Conservation (phyloP, 768 basidiomycete species). For the Mycena belliarum region DNA sequence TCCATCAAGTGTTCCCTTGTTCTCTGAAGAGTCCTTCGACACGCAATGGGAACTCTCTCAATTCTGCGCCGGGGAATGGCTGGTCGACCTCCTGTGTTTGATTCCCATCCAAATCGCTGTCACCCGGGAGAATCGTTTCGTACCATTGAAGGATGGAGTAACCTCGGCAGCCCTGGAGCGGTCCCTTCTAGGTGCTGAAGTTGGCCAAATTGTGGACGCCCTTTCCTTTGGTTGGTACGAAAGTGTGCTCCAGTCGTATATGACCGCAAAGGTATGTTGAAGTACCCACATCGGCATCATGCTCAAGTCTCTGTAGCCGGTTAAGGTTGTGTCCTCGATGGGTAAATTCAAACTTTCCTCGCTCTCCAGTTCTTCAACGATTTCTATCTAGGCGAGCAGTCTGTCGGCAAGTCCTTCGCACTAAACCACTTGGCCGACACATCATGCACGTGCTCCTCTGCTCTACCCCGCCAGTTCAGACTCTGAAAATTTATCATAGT, state of each 20-base stretch:
- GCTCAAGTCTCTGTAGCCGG: too few relatives aligned
- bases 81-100: conserved; percentile 59
- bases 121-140: conserved; percentile 58
- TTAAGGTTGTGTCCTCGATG: conserved; percentile 69
- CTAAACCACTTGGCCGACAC: conserved; percentile 64
- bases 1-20: conserved; percentile 29
- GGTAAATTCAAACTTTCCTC: conserved; percentile 29
- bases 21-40: conserved; percentile 15
- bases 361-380: background rate
- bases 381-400: conserved; percentile 50
- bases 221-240: conserved; percentile 69
- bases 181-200: conserved; percentile 57
- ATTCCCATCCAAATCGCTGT: conserved; percentile 68
- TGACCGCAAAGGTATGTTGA: conserved; percentile 59
- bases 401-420: conserved; percentile 61
- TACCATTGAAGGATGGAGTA: conserved; percentile 59
- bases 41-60: conserved; percentile 33
- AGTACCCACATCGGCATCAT: too few relatives aligned
- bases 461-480: background rate
- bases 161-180: conserved; percentile 51
- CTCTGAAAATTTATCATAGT: conserved; percentile 23
- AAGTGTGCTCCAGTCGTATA: conserved; percentile 61
- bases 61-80: conserved; percentile 59
- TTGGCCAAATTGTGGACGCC: conserved; percentile 55
- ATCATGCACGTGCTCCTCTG: conserved; percentile 36